These are phyloP conservation scores for Schizosaccharomyces japonicus DNA, from an alignment of 805 yeast genomes.

Conservation along the genomic window DNA sequence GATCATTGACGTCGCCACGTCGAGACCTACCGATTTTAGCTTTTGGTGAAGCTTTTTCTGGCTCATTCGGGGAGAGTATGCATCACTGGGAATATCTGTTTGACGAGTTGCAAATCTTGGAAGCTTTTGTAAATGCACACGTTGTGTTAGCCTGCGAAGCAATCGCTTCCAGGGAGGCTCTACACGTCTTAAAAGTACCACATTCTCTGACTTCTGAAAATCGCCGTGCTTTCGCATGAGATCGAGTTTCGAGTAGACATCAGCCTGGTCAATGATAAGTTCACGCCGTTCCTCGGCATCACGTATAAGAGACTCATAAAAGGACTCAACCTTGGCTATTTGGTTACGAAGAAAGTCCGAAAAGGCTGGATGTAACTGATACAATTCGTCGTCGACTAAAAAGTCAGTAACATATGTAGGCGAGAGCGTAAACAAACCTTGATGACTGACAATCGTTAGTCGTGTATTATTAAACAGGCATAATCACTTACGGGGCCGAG, in stretches of 20 bases:
- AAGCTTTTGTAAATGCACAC: neutral
- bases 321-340: neutral
- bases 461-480: too few species aligned
- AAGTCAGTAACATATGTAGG: too few species aligned
- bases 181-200: neutral
- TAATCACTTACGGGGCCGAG: too few species aligned
- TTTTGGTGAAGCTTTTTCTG: neutral
- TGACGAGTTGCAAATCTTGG: neutral
- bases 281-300: constrained; percentile 1
- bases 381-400: too few species aligned
- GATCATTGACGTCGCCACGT: constrained; percentile 26
- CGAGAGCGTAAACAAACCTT: too few species aligned
- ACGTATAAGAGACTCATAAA: constrained; percentile 5
- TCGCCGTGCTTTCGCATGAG: neutral
- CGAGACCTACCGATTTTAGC: neutral
- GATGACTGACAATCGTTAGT: too few species aligned
- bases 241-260: neutral
- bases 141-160: neutral
- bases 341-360: constrained; percentile 5
- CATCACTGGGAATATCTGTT: neutral
- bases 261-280: neutral
- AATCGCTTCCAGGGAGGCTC: neutral
- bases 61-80: neutral
- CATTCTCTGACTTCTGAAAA: neutral
- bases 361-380: constrained; percentile 12